phyloP scores from a whole-genome alignment of 805 yeast species.

The Helenozyma baotianmanensis region DNA sequence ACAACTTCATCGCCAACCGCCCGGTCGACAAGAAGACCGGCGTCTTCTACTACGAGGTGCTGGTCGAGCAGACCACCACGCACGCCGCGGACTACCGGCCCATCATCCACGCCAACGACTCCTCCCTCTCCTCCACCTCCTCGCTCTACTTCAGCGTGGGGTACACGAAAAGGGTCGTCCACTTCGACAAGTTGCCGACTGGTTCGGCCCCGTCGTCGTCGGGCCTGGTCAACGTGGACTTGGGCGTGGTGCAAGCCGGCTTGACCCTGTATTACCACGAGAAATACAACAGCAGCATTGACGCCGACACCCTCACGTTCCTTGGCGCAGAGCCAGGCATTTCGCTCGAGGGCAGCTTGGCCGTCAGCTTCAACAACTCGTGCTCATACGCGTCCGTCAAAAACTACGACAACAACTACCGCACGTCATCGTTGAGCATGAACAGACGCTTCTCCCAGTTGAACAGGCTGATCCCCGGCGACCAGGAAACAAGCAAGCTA shows the following conservation, averaged over 20 bases:
- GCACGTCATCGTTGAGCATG: slow-evolving; percentile 31
- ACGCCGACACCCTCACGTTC: slow-evolving; percentile 20
- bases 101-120: slow-evolving; percentile 30
- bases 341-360: slow-evolving; percentile 35
- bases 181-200: slow-evolving; percentile 15
- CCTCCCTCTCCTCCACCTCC: slow-evolving; percentile 28
- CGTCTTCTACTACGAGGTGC: slow-evolving; percentile 38
- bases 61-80: slow-evolving; percentile 31
- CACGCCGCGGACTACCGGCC: slow-evolving; percentile 28
- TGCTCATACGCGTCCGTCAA: slow-evolving; percentile 36
- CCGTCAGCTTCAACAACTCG: slow-evolving; percentile 37
- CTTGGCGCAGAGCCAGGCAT: slow-evolving; percentile 36
- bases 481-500: slow-evolving; percentile 29
- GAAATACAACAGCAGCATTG: slow-evolving; percentile 10
- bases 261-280: slow-evolving; percentile 11
- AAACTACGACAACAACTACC: slow-evolving; percentile 23
- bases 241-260: slow-evolving; percentile 26
- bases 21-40: slow-evolving; percentile 31
- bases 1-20: slow-evolving; percentile 36
- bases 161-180: slow-evolving; percentile 25
- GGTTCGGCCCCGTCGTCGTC: slow-evolving; percentile 5
- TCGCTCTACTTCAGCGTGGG: slow-evolving; percentile 33
- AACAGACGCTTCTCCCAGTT: slow-evolving; percentile 32
- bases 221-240: slow-evolving; percentile 20
- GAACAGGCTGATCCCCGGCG: slow-evolving; percentile 22